Evolutionary conservation across 2,329 filamentous ascomycete species (phyloP), one percentile per base, ranked within the genome.

Genomic region (Penicillium sp.): DNA sequence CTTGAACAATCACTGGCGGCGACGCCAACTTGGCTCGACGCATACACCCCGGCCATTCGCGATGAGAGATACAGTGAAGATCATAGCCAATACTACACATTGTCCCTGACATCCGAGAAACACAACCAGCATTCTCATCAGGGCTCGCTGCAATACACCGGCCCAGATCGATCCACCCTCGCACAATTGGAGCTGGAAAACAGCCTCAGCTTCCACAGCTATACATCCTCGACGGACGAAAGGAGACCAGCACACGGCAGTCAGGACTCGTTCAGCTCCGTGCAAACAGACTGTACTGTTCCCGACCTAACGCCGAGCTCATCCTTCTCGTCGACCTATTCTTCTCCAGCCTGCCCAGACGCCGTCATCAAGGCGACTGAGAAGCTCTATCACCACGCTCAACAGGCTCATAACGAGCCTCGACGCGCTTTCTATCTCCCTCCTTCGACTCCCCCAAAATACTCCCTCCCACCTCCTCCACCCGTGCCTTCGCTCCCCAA

Each of bases 301-400:
- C 71, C 71, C 0, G 68, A 73, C 29, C 54, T 74, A 29, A 74
- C 70, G 0, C 71, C 71, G 0, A 73, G 69, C 55, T 73, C 66
- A 51, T 74, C 71, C 1, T 73, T 73, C 53, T 74, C 71, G 20
- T 73, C 71, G 1, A 61, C 64, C 5, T 68, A 70, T 45, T 71
- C 69, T 7, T 59, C 64, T 13, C 58, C 65, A 0, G 53, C 63
- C 4, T 68, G 68, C 34, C 64, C 67, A 0, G 64, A 70, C 32
- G 58, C 57, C 1, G 59, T 66, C 2, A 37, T 68, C 4, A 63
- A 60, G 20, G 62, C 63, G 1, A 66, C 67, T 0, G 61, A 69
- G 37, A 63, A 69, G 34, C 53, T 68, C 0, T 63, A 63, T n/a
- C 50, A 63, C 1, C 61, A 67, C 55, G 59, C 59, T 20, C 56